A percentile compares a stretch with the other conserved stretches of the same genome.
Evolutionary conservation across 371 early-diverging fungal species (phyloP).

Genomic region (Apophysomyces trapeziformis): DNA sequence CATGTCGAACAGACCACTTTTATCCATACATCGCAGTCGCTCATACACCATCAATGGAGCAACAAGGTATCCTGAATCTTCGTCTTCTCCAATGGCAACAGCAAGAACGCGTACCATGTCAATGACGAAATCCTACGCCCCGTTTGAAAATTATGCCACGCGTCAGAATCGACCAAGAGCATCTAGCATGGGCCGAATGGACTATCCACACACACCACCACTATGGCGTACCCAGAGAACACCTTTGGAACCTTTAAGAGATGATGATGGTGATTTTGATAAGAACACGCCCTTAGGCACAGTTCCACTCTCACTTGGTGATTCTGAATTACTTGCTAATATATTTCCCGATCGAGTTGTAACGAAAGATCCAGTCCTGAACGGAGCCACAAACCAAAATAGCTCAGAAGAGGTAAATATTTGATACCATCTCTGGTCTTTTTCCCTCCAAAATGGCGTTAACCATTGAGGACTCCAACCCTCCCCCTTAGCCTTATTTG

Average conservation of each 20-base stretch:
- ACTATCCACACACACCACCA: conserved; percentile 32
- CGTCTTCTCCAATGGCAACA: conserved; percentile 4
- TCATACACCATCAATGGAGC: conserved; percentile 79
- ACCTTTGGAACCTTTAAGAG: conserved; percentile 45
- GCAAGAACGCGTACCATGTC: conserved; percentile 35
- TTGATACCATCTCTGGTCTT: no score
- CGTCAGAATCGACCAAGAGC: conserved; percentile 64
- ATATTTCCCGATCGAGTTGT: conserved; percentile 34
- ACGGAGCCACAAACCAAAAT: conserved; percentile 22
- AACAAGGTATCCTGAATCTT: conserved; percentile 55
- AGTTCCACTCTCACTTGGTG: conserved; percentile 47
- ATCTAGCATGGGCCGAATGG: conserved; percentile 65
- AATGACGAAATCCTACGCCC: conserved; percentile 31
- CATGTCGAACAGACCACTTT: conserved; percentile 42
- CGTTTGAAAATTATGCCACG: conserved; percentile 52
- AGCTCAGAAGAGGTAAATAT: conserved; percentile 20
- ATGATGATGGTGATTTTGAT: conserved; percentile 34
- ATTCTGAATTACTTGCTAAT: conserved; percentile 53
- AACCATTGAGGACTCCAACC: no score
- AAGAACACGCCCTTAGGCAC: conserved; percentile 7
- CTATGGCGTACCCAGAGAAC: conserved; percentile 49
- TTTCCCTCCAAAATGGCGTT: no score
- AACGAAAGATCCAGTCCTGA: neutral
- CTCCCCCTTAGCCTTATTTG: conserved; percentile 25
- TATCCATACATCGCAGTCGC: conserved; percentile 60